phyloP scores from a whole-genome alignment of 75 land plant species.

The Sequoia sempervirens region DNA sequence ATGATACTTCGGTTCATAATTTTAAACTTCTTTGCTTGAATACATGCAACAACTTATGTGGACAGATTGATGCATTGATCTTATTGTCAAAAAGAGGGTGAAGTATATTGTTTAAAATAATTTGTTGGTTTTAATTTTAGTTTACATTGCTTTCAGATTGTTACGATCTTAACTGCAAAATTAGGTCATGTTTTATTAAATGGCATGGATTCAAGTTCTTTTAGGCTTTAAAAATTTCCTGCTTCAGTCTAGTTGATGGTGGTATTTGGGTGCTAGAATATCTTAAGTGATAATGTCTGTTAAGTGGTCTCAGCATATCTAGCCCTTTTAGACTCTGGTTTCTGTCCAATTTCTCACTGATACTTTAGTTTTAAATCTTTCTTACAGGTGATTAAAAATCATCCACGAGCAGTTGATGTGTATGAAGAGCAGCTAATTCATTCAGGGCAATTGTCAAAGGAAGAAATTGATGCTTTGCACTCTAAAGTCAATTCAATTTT shows the following conservation, averaged over 20 bases:
- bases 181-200: not conserved
- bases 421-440: conserved; percentile 75
- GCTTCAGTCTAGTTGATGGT: not conserved
- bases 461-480: conserved; percentile 63
- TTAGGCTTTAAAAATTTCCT: not conserved
- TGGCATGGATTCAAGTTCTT: not conserved
- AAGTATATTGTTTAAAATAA: not conserved
- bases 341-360: not conserved
- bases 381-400: conserved; percentile 71
- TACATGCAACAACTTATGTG: not conserved
- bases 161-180: not conserved
- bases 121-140: not conserved
- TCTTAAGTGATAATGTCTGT: not conserved
- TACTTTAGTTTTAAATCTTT: not conserved
- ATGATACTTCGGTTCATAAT: not conserved
- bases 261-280: not conserved
- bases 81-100: not conserved
- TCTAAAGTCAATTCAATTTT: conserved; percentile 66
- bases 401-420: conserved; percentile 74
- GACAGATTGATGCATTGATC: not conserved
- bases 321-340: not conserved
- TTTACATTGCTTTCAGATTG: not conserved
- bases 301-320: not conserved
- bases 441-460: conserved; percentile 55
- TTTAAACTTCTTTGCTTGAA: not conserved